These are phyloP conservation scores for Cardamine resedifolia DNA, from an alignment of 345 rosid species.

Conservation along the genomic window DNA sequence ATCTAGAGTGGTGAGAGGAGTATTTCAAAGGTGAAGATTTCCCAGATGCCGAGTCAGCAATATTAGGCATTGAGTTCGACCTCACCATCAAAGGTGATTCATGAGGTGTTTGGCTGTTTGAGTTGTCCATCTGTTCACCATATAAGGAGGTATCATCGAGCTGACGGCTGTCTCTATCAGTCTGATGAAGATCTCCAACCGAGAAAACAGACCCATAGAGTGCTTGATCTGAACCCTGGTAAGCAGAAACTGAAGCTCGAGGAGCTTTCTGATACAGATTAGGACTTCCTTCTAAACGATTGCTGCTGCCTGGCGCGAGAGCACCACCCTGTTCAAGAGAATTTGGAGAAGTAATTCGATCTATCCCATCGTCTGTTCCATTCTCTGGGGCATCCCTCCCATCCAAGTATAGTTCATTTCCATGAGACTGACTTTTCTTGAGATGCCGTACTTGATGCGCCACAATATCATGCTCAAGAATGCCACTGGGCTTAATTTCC, in stretches of 20 bases:
- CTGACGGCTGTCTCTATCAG: constrained; percentile 52
- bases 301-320: constrained; percentile 34
- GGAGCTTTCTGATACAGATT: constrained; percentile 39
- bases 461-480: constrained; percentile 30
- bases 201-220: constrained; percentile 56
- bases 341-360: constrained; percentile 51
- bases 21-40: constrained; percentile 40
- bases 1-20: constrained; percentile 49
- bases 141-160: constrained; percentile 42
- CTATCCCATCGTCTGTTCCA: constrained; percentile 51
- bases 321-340: constrained; percentile 47
- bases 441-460: constrained; percentile 35
- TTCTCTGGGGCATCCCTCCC: constrained; percentile 40
- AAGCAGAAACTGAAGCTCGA: constrained; percentile 44
- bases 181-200: constrained; percentile 54
- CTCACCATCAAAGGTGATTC: constrained; percentile 44
- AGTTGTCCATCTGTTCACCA: constrained; percentile 47
- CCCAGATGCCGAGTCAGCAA: constrained; percentile 43
- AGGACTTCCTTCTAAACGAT: constrained; percentile 35
- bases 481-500: constrained; percentile 43
- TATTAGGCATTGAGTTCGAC: constrained; percentile 60
- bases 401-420: constrained; percentile 53
- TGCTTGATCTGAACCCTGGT: constrained; percentile 45
- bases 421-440: constrained; percentile 76
- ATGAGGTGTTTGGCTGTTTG: constrained; percentile 43